Evolutionary conservation across 2,329 filamentous ascomycete genomes (phyloP), one percentile per base, ranked within the genome.

Genomic region (Xylaria sp.): DNA sequence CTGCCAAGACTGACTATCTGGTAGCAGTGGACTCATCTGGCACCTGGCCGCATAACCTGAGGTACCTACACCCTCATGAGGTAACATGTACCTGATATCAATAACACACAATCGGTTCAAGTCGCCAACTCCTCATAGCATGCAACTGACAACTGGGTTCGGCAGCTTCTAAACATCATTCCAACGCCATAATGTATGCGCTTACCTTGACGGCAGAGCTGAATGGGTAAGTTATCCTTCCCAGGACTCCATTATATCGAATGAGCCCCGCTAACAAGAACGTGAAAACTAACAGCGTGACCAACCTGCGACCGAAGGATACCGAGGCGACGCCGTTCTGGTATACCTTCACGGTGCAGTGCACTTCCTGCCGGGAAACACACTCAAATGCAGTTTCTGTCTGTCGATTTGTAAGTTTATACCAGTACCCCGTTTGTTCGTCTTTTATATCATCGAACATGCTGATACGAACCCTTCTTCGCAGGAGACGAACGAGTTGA

Each of bases 311-410:
- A 65, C 96, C 96, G 8, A 85, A 90, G 73, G 96, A 99, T 80
- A 93, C 90, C 7, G 84, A 90, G 74, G 92, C 93, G 20, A 88
- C 87, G 67, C 93, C 94, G 4, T 99, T 97, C 83, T 97, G 91
- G 87, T 99, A 97, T 83, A 97, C 93, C 59, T 98, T 99, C 88
- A 96, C 92, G 78, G 95, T 99, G 41, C 93, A 97, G 84, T 99
- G 96, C 82, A 97, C 93, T n/a, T 97, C 94, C 63, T 99, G 96
- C 81, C 90, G 94, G 68, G 96, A 99, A 80, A 90, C 87, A 1
- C 94, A 99, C 79, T 87, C 91, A 12, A 99, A 97, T 75, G 90
- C 88, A 82, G 89, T 99, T 60, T 91, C 90, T 65, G 88, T 98
- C 71, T 97, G 88, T 81, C 91, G 95, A 70, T 97, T 97, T 84